Conservation (phyloP, 352 stramenopile species). For the Phytophthora vignae region DNA sequence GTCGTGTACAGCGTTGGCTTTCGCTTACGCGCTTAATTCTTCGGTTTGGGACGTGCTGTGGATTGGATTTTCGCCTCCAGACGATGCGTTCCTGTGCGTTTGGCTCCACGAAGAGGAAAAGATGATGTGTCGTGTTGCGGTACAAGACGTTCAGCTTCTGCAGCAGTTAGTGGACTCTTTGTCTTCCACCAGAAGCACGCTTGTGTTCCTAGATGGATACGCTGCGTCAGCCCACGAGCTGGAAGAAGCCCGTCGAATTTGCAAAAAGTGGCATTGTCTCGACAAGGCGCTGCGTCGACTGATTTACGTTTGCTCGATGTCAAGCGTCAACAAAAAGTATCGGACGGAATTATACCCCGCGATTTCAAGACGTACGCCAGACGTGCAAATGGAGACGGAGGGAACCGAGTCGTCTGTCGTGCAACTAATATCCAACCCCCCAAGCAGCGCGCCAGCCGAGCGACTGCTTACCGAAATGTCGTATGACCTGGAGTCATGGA, state of each 20-base stretch:
- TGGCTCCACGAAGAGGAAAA: conserved; percentile 11
- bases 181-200: not conserved
- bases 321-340: not conserved
- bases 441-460: not conserved
- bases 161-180: conserved; percentile 7
- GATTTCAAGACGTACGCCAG: not conserved
- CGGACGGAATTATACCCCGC: not conserved
- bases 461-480: not conserved
- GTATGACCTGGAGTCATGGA: conserved; percentile 6
- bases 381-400: not conserved
- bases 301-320: conserved; percentile 1
- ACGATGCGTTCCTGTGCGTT: conserved; percentile 16
- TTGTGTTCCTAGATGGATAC: conserved; percentile 27
- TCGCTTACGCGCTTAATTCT: conserved; percentile 8
- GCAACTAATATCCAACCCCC: too few species aligned
- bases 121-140: conserved; percentile 14
- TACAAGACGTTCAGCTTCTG: conserved; percentile 3
- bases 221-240: not conserved
- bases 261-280: conserved; percentile 5
- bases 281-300: conserved; percentile 3
- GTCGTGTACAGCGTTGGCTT: conserved; percentile 15
- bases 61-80: conserved; percentile 6
- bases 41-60: conserved; percentile 16
- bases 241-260: conserved; percentile 11
- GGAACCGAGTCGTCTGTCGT: not conserved